These are phyloP conservation scores for Pseudoscleropodium purum DNA, from an alignment of 225 moss, liverwort and hornwort species.

Conservation along the genomic window DNA sequence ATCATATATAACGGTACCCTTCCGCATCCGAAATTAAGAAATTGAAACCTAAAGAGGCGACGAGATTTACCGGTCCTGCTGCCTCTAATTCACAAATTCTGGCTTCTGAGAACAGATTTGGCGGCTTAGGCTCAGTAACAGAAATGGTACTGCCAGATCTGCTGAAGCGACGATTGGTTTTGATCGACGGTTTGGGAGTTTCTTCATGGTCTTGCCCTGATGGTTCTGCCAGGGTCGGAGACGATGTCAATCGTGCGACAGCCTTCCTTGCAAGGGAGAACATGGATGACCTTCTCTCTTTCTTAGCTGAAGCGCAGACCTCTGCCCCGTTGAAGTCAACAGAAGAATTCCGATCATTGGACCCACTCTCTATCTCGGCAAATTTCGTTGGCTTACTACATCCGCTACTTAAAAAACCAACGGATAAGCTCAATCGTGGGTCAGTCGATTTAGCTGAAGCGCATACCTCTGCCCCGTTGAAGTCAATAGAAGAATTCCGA, in stretches of 20 bases:
- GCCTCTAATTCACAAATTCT: constrained; percentile 65
- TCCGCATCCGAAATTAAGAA: not conserved
- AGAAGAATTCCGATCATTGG: no score
- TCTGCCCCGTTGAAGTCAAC: no score
- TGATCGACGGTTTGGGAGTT: constrained; percentile 10
- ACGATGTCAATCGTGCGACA: constrained; percentile 42
- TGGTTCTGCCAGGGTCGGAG: constrained; percentile 9
- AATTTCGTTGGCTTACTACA: no score
- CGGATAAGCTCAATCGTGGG: no score
- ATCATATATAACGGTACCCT: not conserved
- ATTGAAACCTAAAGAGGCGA: not conserved
- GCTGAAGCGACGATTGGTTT: constrained; percentile 32
- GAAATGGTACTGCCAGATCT: constrained; percentile 10
- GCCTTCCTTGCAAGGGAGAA: constrained; percentile 52
- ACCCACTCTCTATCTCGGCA: no score
- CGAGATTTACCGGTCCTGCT: constrained; percentile 47
- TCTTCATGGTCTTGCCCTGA: constrained; percentile 39
- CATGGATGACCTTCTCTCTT: constrained; percentile 45
- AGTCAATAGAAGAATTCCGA: no score
- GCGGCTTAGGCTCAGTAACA: constrained; percentile 15
- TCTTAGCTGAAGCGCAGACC: constrained; percentile 16
- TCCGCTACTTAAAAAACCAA: no score
- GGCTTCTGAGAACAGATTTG: constrained; percentile 62
- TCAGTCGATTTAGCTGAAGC: constrained; percentile 6
- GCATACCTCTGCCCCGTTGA: not conserved